These are phyloP conservation scores for Suillus sp. DNA, from an alignment of 768 basidiomycete species.

Conservation along the genomic window DNA sequence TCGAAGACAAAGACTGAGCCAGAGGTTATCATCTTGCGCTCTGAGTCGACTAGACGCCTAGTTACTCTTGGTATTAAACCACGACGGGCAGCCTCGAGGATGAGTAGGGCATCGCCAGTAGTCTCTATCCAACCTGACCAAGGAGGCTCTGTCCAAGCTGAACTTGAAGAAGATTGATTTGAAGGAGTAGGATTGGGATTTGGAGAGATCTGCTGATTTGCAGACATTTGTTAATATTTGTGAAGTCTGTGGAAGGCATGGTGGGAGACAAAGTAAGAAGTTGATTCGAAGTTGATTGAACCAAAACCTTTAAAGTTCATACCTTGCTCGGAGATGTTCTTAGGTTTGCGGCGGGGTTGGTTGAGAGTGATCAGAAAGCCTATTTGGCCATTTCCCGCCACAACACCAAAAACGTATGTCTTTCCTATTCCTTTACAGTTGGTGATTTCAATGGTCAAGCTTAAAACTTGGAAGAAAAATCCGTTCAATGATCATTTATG, in stretches of 20 bases:
- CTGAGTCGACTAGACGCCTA: conserved; percentile 87
- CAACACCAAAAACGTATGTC: conserved; percentile 19
- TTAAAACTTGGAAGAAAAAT: neutral
- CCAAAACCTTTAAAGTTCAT: conserved; percentile 47
- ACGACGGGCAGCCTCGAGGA: conserved; percentile 90
- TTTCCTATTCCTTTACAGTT: conserved; percentile 6
- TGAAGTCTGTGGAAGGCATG: conserved; percentile 19
- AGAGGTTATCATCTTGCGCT: conserved; percentile 89
- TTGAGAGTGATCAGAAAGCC: conserved; percentile 35
- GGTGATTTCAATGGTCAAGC: neutral
- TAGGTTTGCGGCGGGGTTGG: conserved; percentile 60
- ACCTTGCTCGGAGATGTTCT: conserved; percentile 46
- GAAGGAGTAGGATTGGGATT: conserved; percentile 20
- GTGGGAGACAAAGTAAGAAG: conserved; percentile 15
- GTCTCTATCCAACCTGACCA: conserved; percentile 96
- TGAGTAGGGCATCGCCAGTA: conserved; percentile 92
- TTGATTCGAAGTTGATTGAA: conserved; percentile 44
- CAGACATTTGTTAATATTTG: conserved; percentile 30
- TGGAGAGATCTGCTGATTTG: conserved; percentile 33
- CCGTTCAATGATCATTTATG: neutral
- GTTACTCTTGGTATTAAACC: conserved; percentile 93
- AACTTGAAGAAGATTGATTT: conserved; percentile 38
- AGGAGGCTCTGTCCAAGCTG: conserved; percentile 83
- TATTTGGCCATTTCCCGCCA: conserved; percentile 38
- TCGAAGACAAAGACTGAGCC: conserved; percentile 98